These are phyloP conservation scores for Claviceps spartinae DNA, from an alignment of 2,329 filamentous ascomycete genomes.

Conservation along the genomic window DNA sequence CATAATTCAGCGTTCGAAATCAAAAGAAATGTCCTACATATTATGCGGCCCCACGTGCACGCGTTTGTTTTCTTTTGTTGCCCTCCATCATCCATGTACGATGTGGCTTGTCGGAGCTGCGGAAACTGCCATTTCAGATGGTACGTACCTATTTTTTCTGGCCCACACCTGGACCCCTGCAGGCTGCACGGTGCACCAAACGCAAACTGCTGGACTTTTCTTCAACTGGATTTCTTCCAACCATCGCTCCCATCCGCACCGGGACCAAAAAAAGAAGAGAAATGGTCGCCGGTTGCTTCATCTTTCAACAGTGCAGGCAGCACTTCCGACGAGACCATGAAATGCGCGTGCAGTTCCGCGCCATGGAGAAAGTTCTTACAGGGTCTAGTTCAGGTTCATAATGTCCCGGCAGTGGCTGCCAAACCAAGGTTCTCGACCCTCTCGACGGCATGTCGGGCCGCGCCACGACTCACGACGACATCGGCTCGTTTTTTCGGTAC, in stretches of 20 bases:
- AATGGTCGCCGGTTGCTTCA: not conserved
- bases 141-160: too few relatives aligned
- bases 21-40: too few relatives aligned
- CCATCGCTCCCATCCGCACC: too few relatives aligned
- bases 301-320: not conserved
- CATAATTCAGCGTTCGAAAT: too few relatives aligned
- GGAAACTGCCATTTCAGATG: too few relatives aligned
- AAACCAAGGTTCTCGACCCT: not conserved
- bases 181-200: too few relatives aligned
- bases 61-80: not conserved
- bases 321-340: slow-evolving; percentile 20
- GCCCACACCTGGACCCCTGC: too few relatives aligned
- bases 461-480: not conserved
- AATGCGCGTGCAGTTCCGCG: slow-evolving; percentile 32
- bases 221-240: too few relatives aligned
- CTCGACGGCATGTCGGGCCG: not conserved
- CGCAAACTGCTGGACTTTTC: too few relatives aligned
- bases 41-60: not conserved
- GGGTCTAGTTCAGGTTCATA: slow-evolving; percentile 28
- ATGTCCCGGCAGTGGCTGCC: slow-evolving; percentile 11
- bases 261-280: not conserved
- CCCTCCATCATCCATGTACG: not conserved
- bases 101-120: not conserved
- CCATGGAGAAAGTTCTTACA: slow-evolving; percentile 35
- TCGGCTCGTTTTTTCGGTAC: not conserved